Evolutionary conservation across 805 yeast genomes (phyloP).

Genomic region (Lachancea sp.): DNA sequence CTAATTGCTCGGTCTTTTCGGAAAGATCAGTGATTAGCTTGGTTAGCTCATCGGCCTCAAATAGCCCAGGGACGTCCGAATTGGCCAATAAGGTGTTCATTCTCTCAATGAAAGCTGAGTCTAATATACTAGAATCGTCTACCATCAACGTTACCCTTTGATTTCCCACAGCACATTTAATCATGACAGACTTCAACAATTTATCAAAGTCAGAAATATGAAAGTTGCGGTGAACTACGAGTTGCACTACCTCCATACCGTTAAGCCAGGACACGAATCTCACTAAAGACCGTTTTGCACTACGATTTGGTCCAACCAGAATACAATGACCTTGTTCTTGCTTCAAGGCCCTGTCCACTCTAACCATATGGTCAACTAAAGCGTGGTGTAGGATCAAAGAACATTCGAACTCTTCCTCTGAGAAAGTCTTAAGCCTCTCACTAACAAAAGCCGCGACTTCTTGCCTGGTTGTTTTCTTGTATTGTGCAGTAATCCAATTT

Average conservation of each 20-base stretch:
- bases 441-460: constrained; percentile 49
- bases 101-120: constrained; percentile 75
- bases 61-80: constrained; percentile 86
- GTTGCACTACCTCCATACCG: constrained; percentile 56
- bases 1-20: constrained; percentile 52
- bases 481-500: constrained; percentile 64
- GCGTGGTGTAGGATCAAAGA: constrained; percentile 61
- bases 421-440: constrained; percentile 61
- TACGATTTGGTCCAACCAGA: constrained; percentile 72
- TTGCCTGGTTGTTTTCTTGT: constrained; percentile 45
- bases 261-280: constrained; percentile 90
- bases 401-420: constrained; percentile 69
- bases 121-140: constrained; percentile 73
- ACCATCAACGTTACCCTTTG: constrained; percentile 64
- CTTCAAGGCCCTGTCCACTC: constrained; percentile 74
- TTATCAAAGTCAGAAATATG: constrained; percentile 59
- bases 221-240: constrained; percentile 51
- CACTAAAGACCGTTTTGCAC: constrained; percentile 72
- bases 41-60: constrained; percentile 63
- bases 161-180: constrained; percentile 45
- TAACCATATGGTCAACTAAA: constrained; percentile 62
- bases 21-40: constrained; percentile 48
- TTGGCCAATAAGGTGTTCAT: constrained; percentile 93
- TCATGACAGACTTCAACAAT: constrained; percentile 50
- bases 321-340: constrained; percentile 90